A percentile compares a stretch with the other conserved stretches of the same genome.
phyloP scores from a whole-genome alignment of 345 rosid genomes.

The Rhizophora mangle region DNA sequence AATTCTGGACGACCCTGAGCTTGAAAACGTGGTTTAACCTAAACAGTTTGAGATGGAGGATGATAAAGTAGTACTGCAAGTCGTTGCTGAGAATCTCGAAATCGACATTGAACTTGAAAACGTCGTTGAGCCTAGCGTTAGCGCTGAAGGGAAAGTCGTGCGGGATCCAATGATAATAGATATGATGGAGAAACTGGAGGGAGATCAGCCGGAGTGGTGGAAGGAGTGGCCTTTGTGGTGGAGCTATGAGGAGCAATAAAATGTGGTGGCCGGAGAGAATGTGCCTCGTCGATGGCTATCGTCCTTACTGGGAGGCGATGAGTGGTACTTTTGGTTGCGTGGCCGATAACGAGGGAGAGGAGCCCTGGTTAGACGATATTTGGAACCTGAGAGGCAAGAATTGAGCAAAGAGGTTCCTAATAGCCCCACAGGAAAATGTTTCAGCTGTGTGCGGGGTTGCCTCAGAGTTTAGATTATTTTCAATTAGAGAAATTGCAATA shows the following conservation, averaged over 20 bases:
- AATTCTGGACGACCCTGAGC: no score
- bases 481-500: no score
- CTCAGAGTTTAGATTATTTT: no score
- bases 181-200: conserved; percentile 4
- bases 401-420: not conserved
- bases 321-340: not conserved
- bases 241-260: conserved; percentile 7
- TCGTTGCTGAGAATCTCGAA: not conserved
- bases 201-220: not conserved
- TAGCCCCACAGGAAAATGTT: not conserved
- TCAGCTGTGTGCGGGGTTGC: no score
- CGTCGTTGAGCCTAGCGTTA: not conserved
- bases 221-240: conserved; percentile 8
- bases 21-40: no score
- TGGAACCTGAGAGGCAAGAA: not conserved
- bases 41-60: no score
- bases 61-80: not conserved
- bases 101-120: not conserved
- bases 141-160: not conserved
- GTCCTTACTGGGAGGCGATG: not conserved
- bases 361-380: not conserved
- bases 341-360: not conserved
- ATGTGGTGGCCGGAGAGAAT: not conserved
- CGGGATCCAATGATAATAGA: not conserved
- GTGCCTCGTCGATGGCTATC: not conserved